Conservation (phyloP, 139 green algal species). For the Nannochloris sp. region DNA sequence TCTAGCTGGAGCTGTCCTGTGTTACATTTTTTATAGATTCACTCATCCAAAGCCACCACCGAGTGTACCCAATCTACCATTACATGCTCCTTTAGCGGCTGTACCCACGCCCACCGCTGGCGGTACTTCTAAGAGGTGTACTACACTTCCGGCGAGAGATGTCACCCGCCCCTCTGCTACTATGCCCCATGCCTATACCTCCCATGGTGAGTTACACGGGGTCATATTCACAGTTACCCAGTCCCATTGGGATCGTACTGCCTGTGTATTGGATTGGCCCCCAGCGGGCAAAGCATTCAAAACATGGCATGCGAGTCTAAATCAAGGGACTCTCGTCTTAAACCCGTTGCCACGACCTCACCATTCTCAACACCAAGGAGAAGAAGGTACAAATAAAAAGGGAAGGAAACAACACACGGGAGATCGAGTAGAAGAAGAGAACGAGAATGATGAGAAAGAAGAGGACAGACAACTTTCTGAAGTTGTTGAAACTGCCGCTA, state of each 20-base stretch:
- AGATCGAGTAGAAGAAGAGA: neutral
- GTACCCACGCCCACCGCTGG: no score
- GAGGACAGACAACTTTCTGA: no score
- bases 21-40: conserved; percentile 3
- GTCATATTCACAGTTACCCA: conserved; percentile 22
- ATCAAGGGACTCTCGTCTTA: conserved; percentile 25
- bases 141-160: no score
- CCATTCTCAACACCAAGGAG: conserved; percentile 1
- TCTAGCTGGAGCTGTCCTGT: neutral
- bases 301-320: conserved; percentile 15
- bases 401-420: conserved; percentile 2
- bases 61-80: neutral
- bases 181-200: conserved; percentile 12
- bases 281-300: neutral
- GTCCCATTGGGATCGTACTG: conserved; percentile 4
- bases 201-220: conserved; percentile 16
- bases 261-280: conserved; percentile 17
- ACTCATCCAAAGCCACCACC: neutral
- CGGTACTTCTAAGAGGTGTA: no score
- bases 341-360: conserved; percentile 1
- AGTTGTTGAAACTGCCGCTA: no score
- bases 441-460: neutral
- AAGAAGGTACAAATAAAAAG: conserved; percentile 1
- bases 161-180: neutral
- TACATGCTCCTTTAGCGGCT: no score